Evolutionary conservation across 768 basidiomycete genomes (phyloP), one percentile per base, ranked within the genome.

Genomic region (Trametes cubensis): DNA sequence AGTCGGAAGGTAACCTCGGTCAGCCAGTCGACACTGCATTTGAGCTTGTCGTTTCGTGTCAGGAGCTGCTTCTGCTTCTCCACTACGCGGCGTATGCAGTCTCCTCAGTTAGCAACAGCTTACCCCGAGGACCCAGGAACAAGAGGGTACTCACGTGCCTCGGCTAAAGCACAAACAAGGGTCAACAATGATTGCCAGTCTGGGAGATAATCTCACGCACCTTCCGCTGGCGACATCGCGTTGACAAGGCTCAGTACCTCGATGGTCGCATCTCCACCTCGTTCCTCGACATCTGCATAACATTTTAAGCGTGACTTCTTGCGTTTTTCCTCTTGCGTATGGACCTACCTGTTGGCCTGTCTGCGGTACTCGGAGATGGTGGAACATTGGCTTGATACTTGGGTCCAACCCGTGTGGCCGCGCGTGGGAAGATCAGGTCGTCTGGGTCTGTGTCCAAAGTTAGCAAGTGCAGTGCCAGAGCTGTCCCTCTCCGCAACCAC

Each of bases 351-450:
- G 63, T 61, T 15, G 68, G 67, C 53, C 73, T 69, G 40, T 72
- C 74, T 51, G 76, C 72, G 50, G 62, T 42, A 51, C 74, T 73
- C 70, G 70, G 69, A 2, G 66, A 62, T 25, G 63, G 70, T 49
- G 81, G 85, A 17, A 85, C 85, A 64, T 70, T 79, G 46, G 82
- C 90, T 74, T 98, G 95, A 71, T 84, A 98, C 71, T 92, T 94
- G 42, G 86, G 83, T 17, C 95, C 94, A 40, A 94, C 83, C n/a
- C 95, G 88, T 23, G 92, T 95, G 7, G 92, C 89, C 15, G 94
- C 88, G 60, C 94, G 89, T 61, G 96, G 95, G 73, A 95, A 98
- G 72, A 98, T 96, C 61, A 94, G 85, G 77, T 99, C 96, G 74
- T 99, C 94, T 49, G 93, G 87, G 80, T 98, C 96, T 95, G 74